phyloP scores from a whole-genome alignment of 305 asterid genomes.

The Ilex paraguariensis region DNA sequence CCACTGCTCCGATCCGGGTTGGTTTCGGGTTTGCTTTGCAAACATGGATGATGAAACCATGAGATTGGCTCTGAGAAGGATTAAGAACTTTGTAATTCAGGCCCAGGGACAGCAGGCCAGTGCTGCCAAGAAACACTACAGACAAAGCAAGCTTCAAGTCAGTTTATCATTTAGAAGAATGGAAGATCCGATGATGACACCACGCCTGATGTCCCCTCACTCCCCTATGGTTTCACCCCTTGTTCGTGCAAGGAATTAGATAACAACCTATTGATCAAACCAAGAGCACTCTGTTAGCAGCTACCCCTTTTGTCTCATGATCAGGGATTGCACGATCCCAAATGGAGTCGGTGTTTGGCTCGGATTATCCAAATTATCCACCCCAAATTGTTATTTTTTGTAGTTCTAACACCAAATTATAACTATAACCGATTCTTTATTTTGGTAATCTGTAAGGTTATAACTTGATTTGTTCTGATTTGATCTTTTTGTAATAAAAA shows the following conservation, averaged over 20 bases:
- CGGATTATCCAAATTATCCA: too few relatives aligned
- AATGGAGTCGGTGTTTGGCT: too few relatives aligned
- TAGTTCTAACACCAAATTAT: too few relatives aligned
- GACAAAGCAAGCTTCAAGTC: conserved; percentile 53
- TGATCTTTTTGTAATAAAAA: too few relatives aligned
- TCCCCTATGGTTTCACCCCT: conserved; percentile 16
- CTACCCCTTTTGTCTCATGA: too few relatives aligned
- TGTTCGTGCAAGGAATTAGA: conserved; percentile 1
- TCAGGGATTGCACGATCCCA: too few relatives aligned
- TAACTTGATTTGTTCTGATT: too few relatives aligned
- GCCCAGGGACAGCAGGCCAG: conserved; percentile 8
- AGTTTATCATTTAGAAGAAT: conserved; percentile 54
- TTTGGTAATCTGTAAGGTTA: too few relatives aligned
- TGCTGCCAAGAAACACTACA: conserved; percentile 31
- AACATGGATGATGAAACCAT: not conserved
- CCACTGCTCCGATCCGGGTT: conserved; percentile 34
- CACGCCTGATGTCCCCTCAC: not conserved
- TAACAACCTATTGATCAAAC: too few relatives aligned
- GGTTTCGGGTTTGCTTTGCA: conserved; percentile 38
- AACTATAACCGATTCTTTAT: too few relatives aligned
- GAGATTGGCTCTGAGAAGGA: conserved; percentile 39
- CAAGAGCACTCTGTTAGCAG: too few relatives aligned
- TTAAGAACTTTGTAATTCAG: conserved; percentile 40
- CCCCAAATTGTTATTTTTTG: too few relatives aligned
- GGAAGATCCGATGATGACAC: conserved; percentile 9